Conservation (phyloP, 768 basidiomycete species). For the Russula compacta region DNA sequence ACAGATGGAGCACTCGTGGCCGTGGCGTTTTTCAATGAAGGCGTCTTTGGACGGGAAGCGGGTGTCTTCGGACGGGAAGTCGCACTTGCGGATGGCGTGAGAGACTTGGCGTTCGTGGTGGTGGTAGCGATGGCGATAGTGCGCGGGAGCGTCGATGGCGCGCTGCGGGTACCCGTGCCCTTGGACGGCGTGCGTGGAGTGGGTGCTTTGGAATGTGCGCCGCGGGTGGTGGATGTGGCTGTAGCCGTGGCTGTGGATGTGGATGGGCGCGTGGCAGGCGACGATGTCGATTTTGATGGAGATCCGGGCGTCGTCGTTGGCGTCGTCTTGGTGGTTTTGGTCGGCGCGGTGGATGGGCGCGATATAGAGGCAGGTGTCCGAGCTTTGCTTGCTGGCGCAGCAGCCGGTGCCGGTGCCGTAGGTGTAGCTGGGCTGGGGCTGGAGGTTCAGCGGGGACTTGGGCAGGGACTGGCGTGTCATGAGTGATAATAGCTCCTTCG, state of each 20-base stretch:
- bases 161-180: conserved; percentile 16
- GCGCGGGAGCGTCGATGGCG: conserved; percentile 19
- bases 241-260: not conserved
- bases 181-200: conserved; percentile 20
- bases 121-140: conserved; percentile 9
- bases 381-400: conserved; percentile 12
- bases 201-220: conserved; percentile 17
- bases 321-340: conserved; percentile 1
- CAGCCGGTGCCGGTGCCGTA: conserved; percentile 17
- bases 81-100: conserved; percentile 29
- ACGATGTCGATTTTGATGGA: conserved; percentile 25
- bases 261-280: conserved; percentile 12
- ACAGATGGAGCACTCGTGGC: not conserved
- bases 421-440: conserved; percentile 1
- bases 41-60: conserved; percentile 25
- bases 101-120: conserved; percentile 16
- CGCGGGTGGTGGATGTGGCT: not conserved
- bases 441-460: not conserved
- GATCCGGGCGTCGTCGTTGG: conserved; percentile 2
- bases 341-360: not conserved
- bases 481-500: not conserved
- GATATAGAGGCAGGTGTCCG: conserved; percentile 2
- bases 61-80: conserved; percentile 26
- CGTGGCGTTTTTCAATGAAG: conserved; percentile 14
- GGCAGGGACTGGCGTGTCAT: not conserved